phyloP scores from a whole-genome alignment of 148 eudicot species.

The Amaranthus cruentus region DNA sequence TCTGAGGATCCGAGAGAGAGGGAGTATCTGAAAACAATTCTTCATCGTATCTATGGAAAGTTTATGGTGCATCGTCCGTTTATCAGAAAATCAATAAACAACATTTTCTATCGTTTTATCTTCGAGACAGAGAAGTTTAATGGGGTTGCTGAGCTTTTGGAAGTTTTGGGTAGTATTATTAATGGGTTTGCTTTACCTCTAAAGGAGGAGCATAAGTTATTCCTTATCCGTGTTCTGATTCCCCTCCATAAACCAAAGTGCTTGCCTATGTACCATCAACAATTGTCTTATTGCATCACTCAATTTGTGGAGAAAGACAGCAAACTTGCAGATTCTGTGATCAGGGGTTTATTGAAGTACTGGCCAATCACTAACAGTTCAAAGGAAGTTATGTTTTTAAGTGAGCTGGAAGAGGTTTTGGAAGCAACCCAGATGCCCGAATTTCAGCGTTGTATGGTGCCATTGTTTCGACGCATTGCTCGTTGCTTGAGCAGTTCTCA shows the following conservation, averaged over 20 bases:
- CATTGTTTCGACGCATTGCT: slow-evolving; percentile 62
- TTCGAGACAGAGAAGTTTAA: slow-evolving; percentile 89
- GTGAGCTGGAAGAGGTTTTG: slow-evolving; percentile 87
- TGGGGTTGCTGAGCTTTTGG: slow-evolving; percentile 85
- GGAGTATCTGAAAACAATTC: slow-evolving; percentile 77
- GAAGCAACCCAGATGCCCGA: slow-evolving; percentile 89
- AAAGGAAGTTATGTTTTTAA: slow-evolving; percentile 88
- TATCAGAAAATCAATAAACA: slow-evolving; percentile 78
- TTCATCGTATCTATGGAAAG: slow-evolving; percentile 83
- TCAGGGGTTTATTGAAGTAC: slow-evolving; percentile 74
- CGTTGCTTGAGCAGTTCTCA: slow-evolving; percentile 85
- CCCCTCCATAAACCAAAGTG: slow-evolving; percentile 91
- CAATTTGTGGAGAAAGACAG: slow-evolving; percentile 92
- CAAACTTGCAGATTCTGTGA: slow-evolving; percentile 87
- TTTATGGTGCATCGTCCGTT: slow-evolving; percentile 92
- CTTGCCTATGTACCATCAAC: slow-evolving; percentile 81
- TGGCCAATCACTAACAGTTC: slow-evolving; percentile 97
- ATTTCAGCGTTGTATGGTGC: slow-evolving; percentile 87
- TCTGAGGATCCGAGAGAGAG: slow-evolving; percentile 90
- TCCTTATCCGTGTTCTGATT: slow-evolving; percentile 70
- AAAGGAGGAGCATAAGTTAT: slow-evolving; percentile 89
- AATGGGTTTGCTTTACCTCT: slow-evolving; percentile 89
- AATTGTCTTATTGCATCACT: slow-evolving; percentile 78
- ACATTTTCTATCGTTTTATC: slow-evolving; percentile 75
- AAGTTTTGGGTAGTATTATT: slow-evolving; percentile 84